Evolutionary conservation across 352 stramenopile species (phyloP), one percentile per base, ranked within the genome.

Genomic region (Phytopythium delawarense): DNA sequence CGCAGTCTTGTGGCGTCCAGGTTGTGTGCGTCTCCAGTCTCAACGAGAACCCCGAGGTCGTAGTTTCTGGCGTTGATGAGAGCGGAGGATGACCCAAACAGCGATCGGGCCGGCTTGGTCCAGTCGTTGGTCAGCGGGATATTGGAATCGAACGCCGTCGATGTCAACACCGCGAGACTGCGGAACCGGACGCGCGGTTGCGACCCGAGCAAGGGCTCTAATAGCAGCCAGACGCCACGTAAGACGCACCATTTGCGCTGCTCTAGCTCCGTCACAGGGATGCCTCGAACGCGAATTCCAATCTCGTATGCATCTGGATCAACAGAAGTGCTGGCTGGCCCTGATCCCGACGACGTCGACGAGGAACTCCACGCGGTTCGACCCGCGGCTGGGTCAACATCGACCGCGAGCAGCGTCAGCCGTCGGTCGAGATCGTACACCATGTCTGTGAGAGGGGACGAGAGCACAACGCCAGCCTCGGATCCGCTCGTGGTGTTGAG

Each of bases 61-160:
- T 56, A 69, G n/a, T 63, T 45, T 7, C 63, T 51, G 30, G 53
- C 54, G 35, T 72, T 69, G n/a, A 69, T 58, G 18, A 48, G 62
- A 25, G 62, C 52, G 21, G 63, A 64, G 20, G 57, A 35, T 13
- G 57, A 51, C 6, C 60, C 44, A 13, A 42, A 25, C 25, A 60
- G 49, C 28, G 32, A 32, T 32, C 49, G 49, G 5, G 32, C 28
- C 23, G 49, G 49, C n/a, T 37, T 35, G 15, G 28, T 55, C 39
- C 53, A 69, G 34, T 16, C 28, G 44, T 49, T 48, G 12, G 42
- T 59, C 7, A 50, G 55, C 51, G 30, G 16, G 15, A 50, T n/a
- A 9, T 8, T 13, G n/a, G 55, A 13, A 23, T 16, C 21, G n/a
- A 37, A 40, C 40, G 32, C 46, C 57, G 25, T 66, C 52, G 32